phyloP scores from a whole-genome alignment of 768 basidiomycete species.

The Leccinum obscurum region DNA sequence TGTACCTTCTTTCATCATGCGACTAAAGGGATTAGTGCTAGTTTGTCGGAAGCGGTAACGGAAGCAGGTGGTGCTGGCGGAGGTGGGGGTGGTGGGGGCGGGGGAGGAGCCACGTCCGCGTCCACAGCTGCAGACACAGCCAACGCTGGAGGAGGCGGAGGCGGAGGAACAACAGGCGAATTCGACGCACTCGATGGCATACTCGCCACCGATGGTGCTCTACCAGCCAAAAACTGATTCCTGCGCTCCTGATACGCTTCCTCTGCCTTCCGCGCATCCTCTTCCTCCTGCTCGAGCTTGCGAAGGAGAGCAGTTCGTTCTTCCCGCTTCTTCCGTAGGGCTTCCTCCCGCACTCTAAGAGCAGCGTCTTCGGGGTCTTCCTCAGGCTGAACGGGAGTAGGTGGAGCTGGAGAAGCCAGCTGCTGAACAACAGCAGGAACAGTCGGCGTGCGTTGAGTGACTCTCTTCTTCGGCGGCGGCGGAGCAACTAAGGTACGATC shows the following conservation, averaged over 20 bases:
- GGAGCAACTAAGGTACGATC: no score
- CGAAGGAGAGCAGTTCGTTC: slow-evolving; percentile 71
- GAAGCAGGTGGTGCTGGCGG: slow-evolving; percentile 29
- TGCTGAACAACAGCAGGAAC: slow-evolving; percentile 27
- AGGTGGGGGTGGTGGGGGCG: slow-evolving; percentile 30
- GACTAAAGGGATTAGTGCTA: slow-evolving; percentile 80
- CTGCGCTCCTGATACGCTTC: slow-evolving; percentile 39
- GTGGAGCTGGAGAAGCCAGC: slow-evolving; percentile 20
- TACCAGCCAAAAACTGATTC: slow-evolving; percentile 39
- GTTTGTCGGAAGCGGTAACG: slow-evolving; percentile 44
- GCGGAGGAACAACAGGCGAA: slow-evolving; percentile 41
- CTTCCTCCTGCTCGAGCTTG: slow-evolving; percentile 67
- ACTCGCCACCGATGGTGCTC: slow-evolving; percentile 32
- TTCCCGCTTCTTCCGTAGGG: slow-evolving; percentile 68
- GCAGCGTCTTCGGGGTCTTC: slow-evolving; percentile 79
- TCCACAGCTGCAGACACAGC: slow-evolving; percentile 25
- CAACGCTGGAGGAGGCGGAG: slow-evolving; percentile 36
- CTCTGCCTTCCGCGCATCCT: slow-evolving; percentile 50
- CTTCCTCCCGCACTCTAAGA: slow-evolving; percentile 67
- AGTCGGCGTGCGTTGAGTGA: slow-evolving; percentile 11
- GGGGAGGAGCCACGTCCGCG: slow-evolving; percentile 11
- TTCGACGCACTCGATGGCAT: slow-evolving; percentile 22
- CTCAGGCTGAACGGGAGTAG: slow-evolving; percentile 41
- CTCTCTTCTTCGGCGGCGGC: slow-evolving; percentile 34
- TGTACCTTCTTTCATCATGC: slow-evolving; percentile 53